Base-by-base conservation (phyloP, 1,139 yeast genomes). In the Magnusiomyces sp. region DNA sequence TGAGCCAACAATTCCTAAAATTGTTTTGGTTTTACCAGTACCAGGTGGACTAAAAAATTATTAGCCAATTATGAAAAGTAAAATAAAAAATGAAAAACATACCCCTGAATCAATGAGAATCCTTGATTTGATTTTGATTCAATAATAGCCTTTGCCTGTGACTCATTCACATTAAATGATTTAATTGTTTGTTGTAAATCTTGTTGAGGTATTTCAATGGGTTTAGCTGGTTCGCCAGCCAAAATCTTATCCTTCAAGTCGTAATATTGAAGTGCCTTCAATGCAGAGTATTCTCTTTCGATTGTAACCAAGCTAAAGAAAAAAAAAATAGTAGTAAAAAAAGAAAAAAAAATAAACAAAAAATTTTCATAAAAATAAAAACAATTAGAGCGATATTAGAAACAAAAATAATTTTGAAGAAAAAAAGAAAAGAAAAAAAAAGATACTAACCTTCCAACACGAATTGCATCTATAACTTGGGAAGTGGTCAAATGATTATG, bases 21-120 rank as follows among this genome's bases (percentile, higher is more conserved):
- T 92, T 0, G 99, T 94, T 63, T 92, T 94, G 1, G 99, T 94
- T 65, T 94, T 94, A 71, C 98, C 98, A 0, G 98, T 92, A 68
- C 97, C 97, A 0, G 97, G 97, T 1, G 97, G 97, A 53, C 64
- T 59, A 52, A 27, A 47, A 46, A 16, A 36, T 47, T 49, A 49
- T 37, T 39, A 43, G 49, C 14, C 31, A 32, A 19, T 32, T 13
- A 20, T 23, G 29, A 17, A 17, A 27, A 33, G 17, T 36, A 33
- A 45, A 33, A 50, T 39, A n/a, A 27, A 33, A 43, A 17, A 37
- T 14, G 36, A 7, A 20, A 19, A 36, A 42, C 63, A 34, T 56
- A 60, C 64, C 98, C 99, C 69, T 92, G 98, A 64, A 92, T 89
- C 48, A 92, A 72, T 0, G 95, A 83, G 63, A 94, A 88, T 0